phyloP scores from a whole-genome alignment of 2,329 filamentous ascomycete species.

The Geosmithia flava region DNA sequence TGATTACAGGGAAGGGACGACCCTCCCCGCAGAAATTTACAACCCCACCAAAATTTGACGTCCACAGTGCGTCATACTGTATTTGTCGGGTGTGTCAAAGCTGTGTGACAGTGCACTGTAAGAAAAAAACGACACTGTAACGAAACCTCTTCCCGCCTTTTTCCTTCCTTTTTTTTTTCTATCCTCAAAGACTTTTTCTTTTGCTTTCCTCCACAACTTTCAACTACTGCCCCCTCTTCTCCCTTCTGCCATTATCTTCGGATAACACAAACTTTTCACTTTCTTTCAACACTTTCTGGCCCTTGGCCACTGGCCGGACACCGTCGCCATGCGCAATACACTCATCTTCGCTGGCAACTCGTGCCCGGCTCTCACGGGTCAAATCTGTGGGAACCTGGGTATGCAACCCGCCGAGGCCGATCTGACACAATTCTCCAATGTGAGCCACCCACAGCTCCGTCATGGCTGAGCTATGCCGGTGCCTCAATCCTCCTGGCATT shows the following conservation, averaged over 20 bases:
- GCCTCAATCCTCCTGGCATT: not conserved
- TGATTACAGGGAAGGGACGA: too few relatives aligned
- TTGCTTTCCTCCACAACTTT: not conserved
- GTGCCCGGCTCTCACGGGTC: constrained; percentile 49
- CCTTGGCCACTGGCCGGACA: not conserved
- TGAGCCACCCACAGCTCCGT: constrained; percentile 26
- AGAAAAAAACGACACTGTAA: not conserved
- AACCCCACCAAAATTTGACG: too few relatives aligned
- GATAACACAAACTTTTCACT: not conserved
- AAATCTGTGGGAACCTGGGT: constrained; percentile 57
- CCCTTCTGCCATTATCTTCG: not conserved
- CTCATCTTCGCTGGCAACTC: constrained; percentile 57
- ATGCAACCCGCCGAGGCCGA: constrained; percentile 53
- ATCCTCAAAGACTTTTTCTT: not conserved
- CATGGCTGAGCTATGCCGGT: constrained; percentile 2
- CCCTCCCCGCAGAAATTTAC: too few relatives aligned
- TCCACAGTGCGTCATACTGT: not conserved
- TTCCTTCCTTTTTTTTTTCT: constrained; percentile 4
- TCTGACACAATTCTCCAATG: constrained; percentile 60
- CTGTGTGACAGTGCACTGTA: not conserved
- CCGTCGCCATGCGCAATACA: constrained; percentile 45
- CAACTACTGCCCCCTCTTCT: not conserved
- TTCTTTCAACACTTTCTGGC: not conserved
- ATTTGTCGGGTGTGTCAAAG: not conserved
- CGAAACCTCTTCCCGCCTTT: constrained; percentile 1